phyloP scores from a whole-genome alignment of 164 flowering plant genomes.

The Magnolia officinalis region DNA sequence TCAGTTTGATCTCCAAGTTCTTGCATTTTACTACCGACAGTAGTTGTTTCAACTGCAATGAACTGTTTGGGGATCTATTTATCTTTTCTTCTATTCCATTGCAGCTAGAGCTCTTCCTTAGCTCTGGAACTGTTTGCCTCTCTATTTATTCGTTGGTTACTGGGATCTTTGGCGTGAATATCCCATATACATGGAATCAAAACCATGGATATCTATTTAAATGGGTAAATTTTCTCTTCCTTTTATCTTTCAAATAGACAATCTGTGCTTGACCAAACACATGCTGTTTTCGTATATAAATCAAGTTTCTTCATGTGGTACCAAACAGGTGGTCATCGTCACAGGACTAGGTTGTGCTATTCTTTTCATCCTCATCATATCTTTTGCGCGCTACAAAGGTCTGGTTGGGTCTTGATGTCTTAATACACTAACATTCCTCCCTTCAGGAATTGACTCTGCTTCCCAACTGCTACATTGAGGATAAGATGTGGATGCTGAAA shows the following conservation, averaged over 20 bases:
- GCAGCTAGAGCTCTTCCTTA: conserved; percentile 87
- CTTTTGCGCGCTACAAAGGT: conserved; percentile 60
- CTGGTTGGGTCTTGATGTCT: conserved; percentile 36
- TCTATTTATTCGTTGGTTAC: conserved; percentile 79
- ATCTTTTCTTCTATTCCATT: neutral
- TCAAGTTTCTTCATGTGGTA: neutral
- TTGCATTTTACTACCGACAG: neutral
- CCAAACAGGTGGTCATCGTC: conserved; percentile 52
- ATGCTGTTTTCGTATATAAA: neutral
- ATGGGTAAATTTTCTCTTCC: conserved; percentile 55
- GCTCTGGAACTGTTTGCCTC: conserved; percentile 78
- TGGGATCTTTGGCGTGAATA: conserved; percentile 92
- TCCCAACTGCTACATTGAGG: neutral
- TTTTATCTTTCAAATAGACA: neutral
- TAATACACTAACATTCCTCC: neutral
- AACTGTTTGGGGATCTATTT: neutral
- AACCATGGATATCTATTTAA: conserved; percentile 69
- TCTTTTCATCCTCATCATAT: conserved; percentile 36
- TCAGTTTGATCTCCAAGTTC: neutral
- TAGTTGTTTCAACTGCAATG: neutral
- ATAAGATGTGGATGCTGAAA: neutral
- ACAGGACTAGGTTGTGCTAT: conserved; percentile 33
- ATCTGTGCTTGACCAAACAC: neutral
- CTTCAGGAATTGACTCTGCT: neutral
- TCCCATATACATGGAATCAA: conserved; percentile 81